Evolutionary conservation across 192 early-diverging fungal species (phyloP).

Genomic region (Phycomyces blakesleeanus): DNA sequence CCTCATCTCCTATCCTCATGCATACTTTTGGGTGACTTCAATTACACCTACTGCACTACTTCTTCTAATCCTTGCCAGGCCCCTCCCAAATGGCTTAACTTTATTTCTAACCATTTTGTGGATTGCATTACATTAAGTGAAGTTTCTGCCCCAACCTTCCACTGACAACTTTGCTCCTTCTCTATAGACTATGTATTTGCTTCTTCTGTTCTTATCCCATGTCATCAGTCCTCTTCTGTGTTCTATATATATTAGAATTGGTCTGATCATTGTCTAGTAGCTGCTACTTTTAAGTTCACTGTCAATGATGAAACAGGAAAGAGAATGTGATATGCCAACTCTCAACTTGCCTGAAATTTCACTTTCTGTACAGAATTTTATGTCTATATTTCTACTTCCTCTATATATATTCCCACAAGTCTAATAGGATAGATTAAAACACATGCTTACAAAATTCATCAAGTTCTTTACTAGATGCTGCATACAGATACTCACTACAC

Average conservation of each 20-base stretch:
- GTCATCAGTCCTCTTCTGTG: neutral
- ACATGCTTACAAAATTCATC: neutral
- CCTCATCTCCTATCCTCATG: neutral
- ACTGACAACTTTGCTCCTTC: neutral
- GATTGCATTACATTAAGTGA: neutral
- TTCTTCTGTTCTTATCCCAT: neutral
- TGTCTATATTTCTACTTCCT: neutral
- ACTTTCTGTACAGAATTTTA: neutral
- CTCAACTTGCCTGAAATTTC: neutral
- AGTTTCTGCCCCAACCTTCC: neutral
- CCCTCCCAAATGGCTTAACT: neutral
- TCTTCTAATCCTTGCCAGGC: neutral
- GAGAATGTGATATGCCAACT: slow-evolving; percentile 17
- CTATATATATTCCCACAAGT: neutral
- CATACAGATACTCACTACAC: no score
- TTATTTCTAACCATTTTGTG: neutral
- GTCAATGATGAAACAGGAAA: neutral
- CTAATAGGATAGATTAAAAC: slow-evolving; percentile 3
- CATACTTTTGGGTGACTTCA: neutral
- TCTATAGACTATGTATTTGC: slow-evolving; percentile 29
- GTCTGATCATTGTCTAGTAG: slow-evolving; percentile 11
- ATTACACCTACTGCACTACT: neutral
- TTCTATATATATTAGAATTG: neutral
- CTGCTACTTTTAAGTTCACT: neutral
- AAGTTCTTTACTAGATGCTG: neutral